These are phyloP conservation scores for Eimeria nieschulzi DNA, from an alignment of 169 alveolate species.

Conservation along the genomic window DNA sequence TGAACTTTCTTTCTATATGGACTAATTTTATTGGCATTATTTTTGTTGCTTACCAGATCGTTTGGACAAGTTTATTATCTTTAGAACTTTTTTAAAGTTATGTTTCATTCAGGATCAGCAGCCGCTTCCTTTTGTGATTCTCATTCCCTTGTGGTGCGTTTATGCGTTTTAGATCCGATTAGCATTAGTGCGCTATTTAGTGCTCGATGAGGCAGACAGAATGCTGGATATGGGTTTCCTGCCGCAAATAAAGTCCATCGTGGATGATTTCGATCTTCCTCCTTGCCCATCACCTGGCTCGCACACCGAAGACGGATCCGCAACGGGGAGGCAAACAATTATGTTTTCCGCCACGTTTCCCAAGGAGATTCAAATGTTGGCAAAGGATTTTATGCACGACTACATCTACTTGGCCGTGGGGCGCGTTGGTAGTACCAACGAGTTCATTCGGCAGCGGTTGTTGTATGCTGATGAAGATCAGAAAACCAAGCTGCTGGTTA, in stretches of 20 bases:
- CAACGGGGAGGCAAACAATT: slow-evolving; percentile 88
- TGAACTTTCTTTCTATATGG: not conserved
- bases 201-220: slow-evolving; percentile 98
- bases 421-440: slow-evolving; percentile 94
- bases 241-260: slow-evolving; percentile 76
- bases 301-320: slow-evolving; percentile 25
- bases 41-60: too few relatives aligned
- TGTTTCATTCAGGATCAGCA: too few relatives aligned
- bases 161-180: slow-evolving; percentile 36
- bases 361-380: slow-evolving; percentile 92
- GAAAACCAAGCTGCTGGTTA: slow-evolving; percentile 85
- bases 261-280: slow-evolving; percentile 64
- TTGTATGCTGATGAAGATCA: slow-evolving; percentile 91
- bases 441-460: slow-evolving; percentile 91
- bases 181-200: slow-evolving; percentile 82
- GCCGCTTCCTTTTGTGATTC: too few relatives aligned
- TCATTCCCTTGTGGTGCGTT: not conserved
- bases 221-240: slow-evolving; percentile 98
- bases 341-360: slow-evolving; percentile 96
- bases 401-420: slow-evolving; percentile 92
- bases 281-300: slow-evolving; percentile 57
- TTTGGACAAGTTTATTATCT: too few relatives aligned
- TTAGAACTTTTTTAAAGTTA: too few relatives aligned
- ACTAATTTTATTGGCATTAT: not conserved
- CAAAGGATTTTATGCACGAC: slow-evolving; percentile 89